Evolutionary conservation across 2,329 filamentous ascomycete species (phyloP).

Genomic region (Penicillium vulpinum): DNA sequence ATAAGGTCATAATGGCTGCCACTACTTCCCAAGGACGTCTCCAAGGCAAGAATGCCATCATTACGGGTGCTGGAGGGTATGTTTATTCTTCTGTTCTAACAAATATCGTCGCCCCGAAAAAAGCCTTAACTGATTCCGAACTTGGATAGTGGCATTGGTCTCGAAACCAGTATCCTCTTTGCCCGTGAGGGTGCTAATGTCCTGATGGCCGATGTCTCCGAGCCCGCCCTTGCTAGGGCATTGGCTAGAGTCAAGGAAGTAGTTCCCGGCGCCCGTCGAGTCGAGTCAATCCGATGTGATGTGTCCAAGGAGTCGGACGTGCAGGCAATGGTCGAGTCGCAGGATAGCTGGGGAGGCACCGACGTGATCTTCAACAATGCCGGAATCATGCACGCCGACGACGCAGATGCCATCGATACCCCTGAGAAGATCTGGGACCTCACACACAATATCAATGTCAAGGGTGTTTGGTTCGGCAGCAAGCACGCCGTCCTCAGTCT

Average conservation of each 20-base stretch:
- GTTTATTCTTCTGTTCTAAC: conserved; percentile 13
- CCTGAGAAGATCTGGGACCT: conserved; percentile 91
- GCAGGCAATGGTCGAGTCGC: conserved; percentile 67
- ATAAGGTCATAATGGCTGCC: conserved; percentile 13
- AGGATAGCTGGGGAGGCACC: conserved; percentile 82
- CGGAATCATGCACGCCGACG: conserved; percentile 88
- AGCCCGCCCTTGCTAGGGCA: conserved; percentile 73
- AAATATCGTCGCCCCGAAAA: background rate
- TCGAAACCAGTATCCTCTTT: conserved; percentile 89
- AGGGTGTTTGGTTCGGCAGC: conserved; percentile 95
- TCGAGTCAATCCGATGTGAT: conserved; percentile 53
- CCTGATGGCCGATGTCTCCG: conserved; percentile 82
- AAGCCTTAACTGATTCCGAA: background rate
- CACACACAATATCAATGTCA: conserved; percentile 92
- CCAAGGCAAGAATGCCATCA: conserved; percentile 67
- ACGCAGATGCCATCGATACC: conserved; percentile 77
- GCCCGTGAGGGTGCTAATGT: conserved; percentile 83
- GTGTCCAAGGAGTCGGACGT: conserved; percentile 84
- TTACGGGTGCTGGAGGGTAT: conserved; percentile 85
- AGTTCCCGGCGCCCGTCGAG: conserved; percentile 51
- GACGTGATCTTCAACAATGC: conserved; percentile 98
- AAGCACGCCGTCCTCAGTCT: conserved; percentile 87
- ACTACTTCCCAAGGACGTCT: conserved; percentile 37
- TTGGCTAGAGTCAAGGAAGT: conserved; percentile 72
- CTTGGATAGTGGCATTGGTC: conserved; percentile 71